Evolutionary conservation across 2,329 filamentous ascomycete genomes (phyloP).

Genomic region (Hypoxylon sp.): DNA sequence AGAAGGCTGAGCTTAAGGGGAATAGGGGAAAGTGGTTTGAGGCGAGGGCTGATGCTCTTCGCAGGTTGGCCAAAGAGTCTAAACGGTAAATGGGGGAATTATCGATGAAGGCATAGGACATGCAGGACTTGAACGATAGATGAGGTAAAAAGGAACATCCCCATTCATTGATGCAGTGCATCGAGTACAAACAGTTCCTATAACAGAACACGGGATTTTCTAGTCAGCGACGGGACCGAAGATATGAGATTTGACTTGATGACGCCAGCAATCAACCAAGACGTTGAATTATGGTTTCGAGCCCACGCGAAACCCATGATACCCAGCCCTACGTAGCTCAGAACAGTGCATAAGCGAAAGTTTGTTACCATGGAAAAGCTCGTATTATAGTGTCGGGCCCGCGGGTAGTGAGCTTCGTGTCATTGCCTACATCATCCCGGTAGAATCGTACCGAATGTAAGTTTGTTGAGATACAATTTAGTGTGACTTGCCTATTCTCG

Average conservation of each 20-base stretch:
- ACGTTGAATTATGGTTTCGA: constrained; percentile 26
- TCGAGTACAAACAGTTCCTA: not conserved
- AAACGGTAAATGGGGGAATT: not conserved
- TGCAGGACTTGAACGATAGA: not conserved
- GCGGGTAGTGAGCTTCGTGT: not conserved
- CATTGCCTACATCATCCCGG: not conserved
- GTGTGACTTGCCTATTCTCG: not conserved
- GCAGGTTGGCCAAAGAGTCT: constrained; percentile 12
- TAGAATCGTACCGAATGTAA: not conserved
- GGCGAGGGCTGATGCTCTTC: constrained; percentile 14
- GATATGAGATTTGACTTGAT: constrained; percentile 1
- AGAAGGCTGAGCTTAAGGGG: constrained; percentile 6
- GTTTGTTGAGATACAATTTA: not conserved
- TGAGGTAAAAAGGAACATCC: not conserved
- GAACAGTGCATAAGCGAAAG: constrained; percentile 26
- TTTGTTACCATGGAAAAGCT: constrained; percentile 9
- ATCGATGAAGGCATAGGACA: not conserved
- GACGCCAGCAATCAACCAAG: constrained; percentile 5
- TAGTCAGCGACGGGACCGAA: not conserved
- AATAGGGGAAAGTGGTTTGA: constrained; percentile 14
- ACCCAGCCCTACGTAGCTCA: constrained; percentile 16
- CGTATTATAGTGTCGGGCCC: constrained; percentile 18
- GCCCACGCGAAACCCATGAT: not conserved
- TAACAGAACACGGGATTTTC: not conserved
- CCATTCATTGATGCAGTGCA: not conserved